phyloP scores from a whole-genome alignment of 345 rosid genomes.

The Trapa bicornis region DNA sequence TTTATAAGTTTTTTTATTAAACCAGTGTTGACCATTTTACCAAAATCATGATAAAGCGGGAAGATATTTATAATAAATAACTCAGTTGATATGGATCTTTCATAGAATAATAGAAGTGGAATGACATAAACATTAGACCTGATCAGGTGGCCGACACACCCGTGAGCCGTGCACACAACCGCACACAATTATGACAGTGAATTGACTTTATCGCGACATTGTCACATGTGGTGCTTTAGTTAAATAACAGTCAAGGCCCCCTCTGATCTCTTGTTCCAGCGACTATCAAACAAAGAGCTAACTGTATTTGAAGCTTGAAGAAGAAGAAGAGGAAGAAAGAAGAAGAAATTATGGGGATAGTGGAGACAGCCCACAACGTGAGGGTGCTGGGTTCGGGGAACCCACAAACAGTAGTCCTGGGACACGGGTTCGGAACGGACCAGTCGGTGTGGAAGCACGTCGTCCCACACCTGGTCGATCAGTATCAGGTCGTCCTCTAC shows the following conservation, averaged over 20 bases:
- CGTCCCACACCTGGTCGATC: conserved; percentile 65
- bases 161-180: background rate
- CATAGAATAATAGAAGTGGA: too few species aligned
- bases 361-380: conserved; percentile 79
- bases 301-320: background rate
- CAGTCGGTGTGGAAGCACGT: conserved; percentile 93
- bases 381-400: conserved; percentile 57
- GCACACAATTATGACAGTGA: background rate
- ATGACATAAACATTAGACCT: background rate
- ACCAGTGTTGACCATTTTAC: too few species aligned
- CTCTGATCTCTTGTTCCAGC: background rate
- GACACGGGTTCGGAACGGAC: conserved; percentile 87
- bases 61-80: background rate
- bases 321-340: background rate
- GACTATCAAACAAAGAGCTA: background rate
- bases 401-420: conserved; percentile 37
- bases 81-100: background rate
- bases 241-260: background rate
- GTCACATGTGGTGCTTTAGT: background rate
- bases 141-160: background rate
- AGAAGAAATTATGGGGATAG: conserved; percentile 39
- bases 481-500: conserved; percentile 49
- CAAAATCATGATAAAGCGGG: background rate
- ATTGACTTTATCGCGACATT: background rate
- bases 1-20: too few species aligned